Evolutionary conservation across 2,329 filamentous ascomycete species (phyloP), one percentile per base, ranked within the genome.

Genomic region (Apiospora kogelbergensis): DNA sequence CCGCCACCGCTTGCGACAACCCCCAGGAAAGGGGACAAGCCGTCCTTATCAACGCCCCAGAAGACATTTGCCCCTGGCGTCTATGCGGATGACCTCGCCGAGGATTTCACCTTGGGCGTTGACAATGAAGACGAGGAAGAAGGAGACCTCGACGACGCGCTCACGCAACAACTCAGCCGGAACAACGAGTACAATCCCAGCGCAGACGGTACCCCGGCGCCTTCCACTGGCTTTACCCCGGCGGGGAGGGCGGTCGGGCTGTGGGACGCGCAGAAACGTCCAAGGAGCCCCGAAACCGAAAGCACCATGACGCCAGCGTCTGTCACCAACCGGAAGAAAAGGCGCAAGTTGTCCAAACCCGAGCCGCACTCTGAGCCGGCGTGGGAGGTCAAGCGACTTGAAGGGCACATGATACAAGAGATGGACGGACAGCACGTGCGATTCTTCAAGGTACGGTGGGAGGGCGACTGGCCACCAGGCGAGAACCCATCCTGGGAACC

Each of bases 401-500:
- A 84, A 69, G 82, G 75, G n/a, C 78, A 83, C 68, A 77, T 78
- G 20, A 66, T 81, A 5, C 76, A 80, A 48, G 76, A 83, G 4
- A 78, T 81, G 1, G 77, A 80, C 5, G 74, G 72, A 2, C 77
- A 77, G 10, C 64, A 73, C 0, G 77, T 83, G 1, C 83, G 83
- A 3, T 82, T 81, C 69, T 89, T 86, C 75, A 79, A 83, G 40
- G 86, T 89, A 0, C 82, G 84, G 7, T 89, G 87, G 87, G 83
- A 82, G 60, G 87, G 87, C 9, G 77, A 87, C 69, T 89, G 87
- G 87, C 85, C 87, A 0, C 77, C 81, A 0, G 84, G 83, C 10
- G 82, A 88, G 73, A 88, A 89, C 68, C 85, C 86, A 0, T 85
- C 86, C 0, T 89, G 87, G 87, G 87, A 89, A 73, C 87, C 86